Evolutionary conservation across 2,329 filamentous ascomycete species (phyloP).

Genomic region (Talaromyces atroroseus): DNA sequence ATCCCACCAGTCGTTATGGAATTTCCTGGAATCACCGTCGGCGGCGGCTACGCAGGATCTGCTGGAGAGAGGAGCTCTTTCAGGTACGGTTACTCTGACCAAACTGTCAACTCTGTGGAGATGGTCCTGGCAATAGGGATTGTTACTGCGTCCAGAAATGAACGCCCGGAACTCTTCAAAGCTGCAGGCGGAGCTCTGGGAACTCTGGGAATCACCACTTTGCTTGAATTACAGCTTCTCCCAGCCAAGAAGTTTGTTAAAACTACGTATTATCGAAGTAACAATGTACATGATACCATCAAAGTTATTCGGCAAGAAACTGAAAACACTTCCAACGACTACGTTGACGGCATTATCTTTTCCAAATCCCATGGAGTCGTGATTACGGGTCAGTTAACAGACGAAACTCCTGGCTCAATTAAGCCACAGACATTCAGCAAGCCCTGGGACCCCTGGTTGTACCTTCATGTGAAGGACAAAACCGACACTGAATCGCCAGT

Average conservation of each 20-base stretch:
- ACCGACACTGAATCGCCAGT: background rate
- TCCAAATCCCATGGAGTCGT: constrained; percentile 52
- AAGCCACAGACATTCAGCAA: constrained; percentile 49
- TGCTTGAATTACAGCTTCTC: constrained; percentile 55
- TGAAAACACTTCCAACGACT: constrained; percentile 45
- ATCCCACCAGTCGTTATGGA: constrained; percentile 65
- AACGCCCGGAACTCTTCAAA: constrained; percentile 52
- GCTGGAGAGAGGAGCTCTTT: constrained; percentile 62
- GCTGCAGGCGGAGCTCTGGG: constrained; percentile 56
- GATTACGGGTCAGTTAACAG: constrained; percentile 54
- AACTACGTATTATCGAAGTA: constrained; percentile 55
- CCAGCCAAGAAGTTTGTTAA: constrained; percentile 53
- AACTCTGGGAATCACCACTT: constrained; percentile 55
- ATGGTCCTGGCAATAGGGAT: constrained; percentile 57
- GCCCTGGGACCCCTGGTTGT: constrained; percentile 65
- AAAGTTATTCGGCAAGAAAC: constrained; percentile 41
- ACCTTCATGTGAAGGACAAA: constrained; percentile 56
- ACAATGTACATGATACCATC: constrained; percentile 46
- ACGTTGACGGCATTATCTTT: constrained; percentile 64
- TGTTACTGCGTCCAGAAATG: constrained; percentile 37
- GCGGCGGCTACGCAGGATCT: constrained; percentile 59
- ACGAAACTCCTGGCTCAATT: constrained; percentile 35
- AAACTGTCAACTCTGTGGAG: constrained; percentile 57
- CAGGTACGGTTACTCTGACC: constrained; percentile 60
- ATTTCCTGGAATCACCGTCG: constrained; percentile 63